A percentile compares a stretch with the other conserved stretches of the same genome.
These are phyloP conservation scores for Acer saccharum DNA, from an alignment of 345 rosid genomes.

Conservation along the genomic window DNA sequence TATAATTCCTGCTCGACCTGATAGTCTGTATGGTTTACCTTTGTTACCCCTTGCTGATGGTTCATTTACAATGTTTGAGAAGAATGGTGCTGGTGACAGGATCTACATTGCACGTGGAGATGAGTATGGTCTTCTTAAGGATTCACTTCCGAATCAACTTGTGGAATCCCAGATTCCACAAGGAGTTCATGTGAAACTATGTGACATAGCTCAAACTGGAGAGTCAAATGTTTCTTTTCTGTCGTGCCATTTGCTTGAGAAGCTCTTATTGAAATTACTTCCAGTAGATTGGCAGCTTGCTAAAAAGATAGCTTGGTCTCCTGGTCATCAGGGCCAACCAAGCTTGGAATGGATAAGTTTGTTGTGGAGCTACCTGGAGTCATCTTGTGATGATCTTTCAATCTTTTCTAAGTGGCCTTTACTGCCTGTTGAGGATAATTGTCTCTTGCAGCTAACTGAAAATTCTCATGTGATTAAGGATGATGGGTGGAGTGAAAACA, in stretches of 20 bases:
- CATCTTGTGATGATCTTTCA: conserved; percentile 80
- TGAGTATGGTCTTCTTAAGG: conserved; percentile 82
- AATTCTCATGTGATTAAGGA: conserved; percentile 72
- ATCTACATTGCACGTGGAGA: conserved; percentile 66
- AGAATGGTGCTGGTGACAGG: conserved; percentile 76
- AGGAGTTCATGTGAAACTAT: conserved; percentile 61
- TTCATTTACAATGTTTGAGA: conserved; percentile 73
- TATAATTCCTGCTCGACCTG: conserved; percentile 45
- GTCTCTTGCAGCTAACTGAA: conserved; percentile 67
- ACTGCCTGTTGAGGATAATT: conserved; percentile 75
- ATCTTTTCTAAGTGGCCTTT: conserved; percentile 93
- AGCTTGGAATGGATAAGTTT: conserved; percentile 73
- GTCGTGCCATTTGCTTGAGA: conserved; percentile 83
- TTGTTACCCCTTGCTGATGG: conserved; percentile 88
- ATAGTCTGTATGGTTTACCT: conserved; percentile 71
- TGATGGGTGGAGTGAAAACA: conserved; percentile 96
- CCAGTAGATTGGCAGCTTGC: conserved; percentile 88
- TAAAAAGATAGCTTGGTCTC: conserved; percentile 71
- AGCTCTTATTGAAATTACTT: conserved; percentile 76
- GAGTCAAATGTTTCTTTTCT: conserved; percentile 73
- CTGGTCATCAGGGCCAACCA: conserved; percentile 81
- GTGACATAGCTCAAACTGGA: conserved; percentile 68
- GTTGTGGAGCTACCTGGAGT: conserved; percentile 78
- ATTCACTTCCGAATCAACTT: conserved; percentile 76
- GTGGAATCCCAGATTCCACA: conserved; percentile 68